Base-by-base conservation (phyloP, 2,329 filamentous ascomycete genomes). In the Botrytis galanthina region DNA sequence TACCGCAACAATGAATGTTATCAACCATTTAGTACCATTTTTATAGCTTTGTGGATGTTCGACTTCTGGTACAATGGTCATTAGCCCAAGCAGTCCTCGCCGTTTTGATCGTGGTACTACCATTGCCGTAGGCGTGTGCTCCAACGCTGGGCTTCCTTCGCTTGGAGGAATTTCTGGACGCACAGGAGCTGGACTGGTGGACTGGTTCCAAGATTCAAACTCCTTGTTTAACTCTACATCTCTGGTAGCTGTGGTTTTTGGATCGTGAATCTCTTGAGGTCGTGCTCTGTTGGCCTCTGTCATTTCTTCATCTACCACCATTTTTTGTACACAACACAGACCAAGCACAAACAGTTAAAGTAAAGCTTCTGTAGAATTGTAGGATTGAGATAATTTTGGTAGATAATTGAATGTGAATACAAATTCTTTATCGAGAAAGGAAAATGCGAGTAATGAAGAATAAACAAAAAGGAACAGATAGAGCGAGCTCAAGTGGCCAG, bases 41-140 rank as follows among this genome's bases (percentile, higher is more conserved):
- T 87, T 84, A 80, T 97, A 97, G 69, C 93, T 88, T 74, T 91
- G 90, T 0, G 94, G 92, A 46, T 91, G 86, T 63, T 93, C 89
- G 22, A 97, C 89, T 83, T 98, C 95, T 2, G 94, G 91, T 26
- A 97, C 85, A 46, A 97, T 74, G 1, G 92, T 85, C 20, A 97
- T 85, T 54, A 87, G 87, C 1, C 89, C 90, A 66, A 97, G 86
- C 2, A 97, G 84, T 0, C 95, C 95, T 78, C 94, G 86, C 67
- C 93, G 87, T 75, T 75, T 88, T 2, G 81, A 79, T 46, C 84
- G 82, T 42, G 87, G 84, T 62, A 87, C 76, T 48, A 22, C 16
- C n/a, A 18, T n/a, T 14, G 16, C 2, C 18, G 12, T 22, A 37
- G 12, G 59, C 0, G 20, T 1, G 3, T 26, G 32, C 29, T 62